These are phyloP conservation scores for Periconia digitata DNA, from an alignment of 2,329 filamentous ascomycete genomes.

Conservation along the genomic window DNA sequence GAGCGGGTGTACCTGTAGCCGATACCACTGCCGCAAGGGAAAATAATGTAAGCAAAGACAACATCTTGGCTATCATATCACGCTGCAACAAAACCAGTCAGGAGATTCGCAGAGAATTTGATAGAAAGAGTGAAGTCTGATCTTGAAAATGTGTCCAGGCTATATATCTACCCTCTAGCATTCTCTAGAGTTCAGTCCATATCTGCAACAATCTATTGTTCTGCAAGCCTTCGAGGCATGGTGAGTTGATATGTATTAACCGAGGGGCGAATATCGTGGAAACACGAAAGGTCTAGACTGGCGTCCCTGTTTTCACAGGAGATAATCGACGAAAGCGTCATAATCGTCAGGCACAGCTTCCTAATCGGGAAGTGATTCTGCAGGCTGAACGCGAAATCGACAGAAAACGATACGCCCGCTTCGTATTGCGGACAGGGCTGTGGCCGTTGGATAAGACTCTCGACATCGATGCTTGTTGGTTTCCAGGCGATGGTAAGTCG, in stretches of 20 bases:
- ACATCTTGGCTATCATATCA: neutral
- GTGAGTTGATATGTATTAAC: neutral
- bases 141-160: neutral
- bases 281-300: conserved; percentile 2
- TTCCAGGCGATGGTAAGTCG: too few relatives aligned
- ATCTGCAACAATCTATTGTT: conserved; percentile 13
- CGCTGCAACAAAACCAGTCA: neutral
- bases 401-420: neutral
- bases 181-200: conserved; percentile 1
- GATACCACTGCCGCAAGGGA: conserved; percentile 1
- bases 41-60: neutral
- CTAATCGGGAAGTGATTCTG: conserved; percentile 1
- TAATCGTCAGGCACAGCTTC: conserved; percentile 13
- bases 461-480: too few relatives aligned
- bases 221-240: conserved; percentile 4
- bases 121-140: neutral
- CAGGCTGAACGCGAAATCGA: conserved; percentile 4
- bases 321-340: conserved; percentile 1
- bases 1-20: conserved; percentile 7
- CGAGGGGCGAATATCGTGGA: conserved; percentile 14
- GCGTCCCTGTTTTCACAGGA: neutral
- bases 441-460: too few relatives aligned
- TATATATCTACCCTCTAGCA: neutral
- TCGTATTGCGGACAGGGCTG: neutral
- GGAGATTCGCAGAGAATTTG: neutral